Conservation (phyloP, 371 early-diverging fungal species). For the Cokeromyces recurvatus region DNA sequence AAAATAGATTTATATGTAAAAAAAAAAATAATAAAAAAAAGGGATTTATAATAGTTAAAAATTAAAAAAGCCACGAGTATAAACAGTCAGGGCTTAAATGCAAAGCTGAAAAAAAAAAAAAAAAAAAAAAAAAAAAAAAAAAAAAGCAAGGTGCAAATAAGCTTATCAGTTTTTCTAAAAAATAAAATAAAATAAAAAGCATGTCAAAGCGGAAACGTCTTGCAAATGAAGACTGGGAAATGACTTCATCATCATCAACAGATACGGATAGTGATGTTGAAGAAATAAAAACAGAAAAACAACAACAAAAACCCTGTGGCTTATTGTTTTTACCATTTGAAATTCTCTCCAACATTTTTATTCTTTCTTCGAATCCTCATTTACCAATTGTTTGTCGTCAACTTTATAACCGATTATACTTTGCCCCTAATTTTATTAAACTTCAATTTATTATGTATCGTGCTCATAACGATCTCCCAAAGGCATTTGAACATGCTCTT, state of each 20-base stretch:
- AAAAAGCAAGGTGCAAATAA: too few relatives aligned
- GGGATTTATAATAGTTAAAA: too few relatives aligned
- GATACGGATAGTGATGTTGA: neutral
- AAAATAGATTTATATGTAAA: too few relatives aligned
- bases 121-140: constrained; percentile 8
- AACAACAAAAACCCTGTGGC: constrained; percentile 6
- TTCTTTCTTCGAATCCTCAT: constrained; percentile 29
- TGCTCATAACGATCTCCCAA: constrained; percentile 7
- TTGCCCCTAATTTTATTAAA: constrained; percentile 21
- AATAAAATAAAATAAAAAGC: too few relatives aligned
- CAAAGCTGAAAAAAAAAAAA: neutral
- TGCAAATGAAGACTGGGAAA: constrained; percentile 15
- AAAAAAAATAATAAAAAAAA: too few relatives aligned
- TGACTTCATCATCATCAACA: constrained; percentile 10
- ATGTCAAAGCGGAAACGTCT: constrained; percentile 19
- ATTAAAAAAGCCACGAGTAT: too few relatives aligned
- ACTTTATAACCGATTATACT: constrained; percentile 23
- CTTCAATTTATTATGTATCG: constrained; percentile 30
- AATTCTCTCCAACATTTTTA: constrained; percentile 33
- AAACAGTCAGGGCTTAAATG: too few relatives aligned
- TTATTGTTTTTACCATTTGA: constrained; percentile 31
- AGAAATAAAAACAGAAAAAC: neutral
- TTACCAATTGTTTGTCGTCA: constrained; percentile 23
- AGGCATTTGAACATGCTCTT: constrained; percentile 23
- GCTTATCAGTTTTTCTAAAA: too few relatives aligned